Percentiles rank a stretch among this genome's conserved stretches.
Evolutionary conservation across 495 filamentous ascomycete genomes (phyloP).

Genomic region (Polyplosphaeria fusca): DNA sequence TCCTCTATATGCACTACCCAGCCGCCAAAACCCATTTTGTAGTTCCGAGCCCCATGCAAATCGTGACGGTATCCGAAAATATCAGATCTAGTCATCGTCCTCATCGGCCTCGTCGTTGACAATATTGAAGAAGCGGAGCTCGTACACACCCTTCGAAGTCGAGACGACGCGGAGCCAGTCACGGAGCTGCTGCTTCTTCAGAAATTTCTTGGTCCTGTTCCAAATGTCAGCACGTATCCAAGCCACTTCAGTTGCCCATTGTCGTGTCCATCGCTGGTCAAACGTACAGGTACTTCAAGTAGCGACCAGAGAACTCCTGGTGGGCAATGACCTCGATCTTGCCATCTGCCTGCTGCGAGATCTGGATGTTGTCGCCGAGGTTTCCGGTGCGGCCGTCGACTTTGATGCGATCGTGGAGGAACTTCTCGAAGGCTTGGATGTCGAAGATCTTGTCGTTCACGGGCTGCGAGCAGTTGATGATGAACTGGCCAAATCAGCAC

Average conservation of each 20-base stretch:
- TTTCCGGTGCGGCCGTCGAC: conserved; percentile 96
- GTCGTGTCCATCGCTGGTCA: background rate
- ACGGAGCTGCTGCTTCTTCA: conserved; percentile 99
- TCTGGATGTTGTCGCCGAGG: conserved; percentile 88
- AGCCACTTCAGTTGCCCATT: background rate
- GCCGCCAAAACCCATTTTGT: too few species aligned
- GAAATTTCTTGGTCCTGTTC: conserved; percentile 97
- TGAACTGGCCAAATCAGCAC: too few species aligned
- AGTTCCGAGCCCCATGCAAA: too few species aligned
- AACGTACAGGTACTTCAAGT: conserved; percentile 98
- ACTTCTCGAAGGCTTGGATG: conserved; percentile 97
- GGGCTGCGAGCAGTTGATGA: conserved; percentile 98
- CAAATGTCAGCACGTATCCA: conserved; percentile 14
- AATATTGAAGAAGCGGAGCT: conserved; percentile 99
- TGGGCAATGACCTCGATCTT: conserved; percentile 98
- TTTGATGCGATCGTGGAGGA: conserved; percentile 99
- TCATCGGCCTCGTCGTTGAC: conserved; percentile 95
- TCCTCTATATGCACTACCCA: too few species aligned
- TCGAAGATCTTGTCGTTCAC: conserved; percentile 99
- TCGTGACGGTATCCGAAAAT: conserved; percentile 6
- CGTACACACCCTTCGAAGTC: conserved; percentile 94
- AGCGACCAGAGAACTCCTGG: conserved; percentile 95
- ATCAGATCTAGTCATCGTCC: conserved; percentile 80
- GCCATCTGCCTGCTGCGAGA: conserved; percentile 85
- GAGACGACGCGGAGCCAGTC: conserved; percentile 99